A percentile compares a stretch with the other conserved stretches of the same genome.
phyloP scores from a whole-genome alignment of 73 alveolate species.

The Tetrahymena malaccensis region DNA sequence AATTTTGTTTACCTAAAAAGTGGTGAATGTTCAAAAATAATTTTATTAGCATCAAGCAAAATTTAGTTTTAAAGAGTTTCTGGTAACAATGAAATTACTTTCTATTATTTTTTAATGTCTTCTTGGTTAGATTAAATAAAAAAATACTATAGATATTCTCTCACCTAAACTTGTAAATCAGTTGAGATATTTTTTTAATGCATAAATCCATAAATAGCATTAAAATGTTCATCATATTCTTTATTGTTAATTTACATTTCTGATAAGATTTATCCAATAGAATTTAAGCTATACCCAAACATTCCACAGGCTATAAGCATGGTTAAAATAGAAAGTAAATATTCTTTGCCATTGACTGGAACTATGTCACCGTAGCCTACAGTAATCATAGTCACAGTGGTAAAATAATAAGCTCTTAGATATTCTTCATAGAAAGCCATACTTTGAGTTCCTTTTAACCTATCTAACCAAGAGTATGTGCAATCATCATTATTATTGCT shows the following conservation, averaged over 20 bases:
- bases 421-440: neutral
- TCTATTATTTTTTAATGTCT: slow-evolving; percentile 3
- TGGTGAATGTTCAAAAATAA: neutral
- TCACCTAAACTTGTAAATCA: too few species aligned
- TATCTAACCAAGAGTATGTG: neutral
- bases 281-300: slow-evolving; percentile 40
- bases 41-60: neutral
- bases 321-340: slow-evolving; percentile 20
- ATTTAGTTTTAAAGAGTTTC: slow-evolving; percentile 5
- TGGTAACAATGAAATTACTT: slow-evolving; percentile 13
- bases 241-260: neutral
- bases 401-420: slow-evolving; percentile 44
- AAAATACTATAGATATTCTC: too few species aligned
- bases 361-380: slow-evolving; percentile 71
- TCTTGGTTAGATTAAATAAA: slow-evolving; percentile 17
- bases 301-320: slow-evolving; percentile 55
- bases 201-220: too few species aligned
- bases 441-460: neutral
- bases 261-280: slow-evolving; percentile 44
- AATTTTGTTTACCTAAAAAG: neutral
- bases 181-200: too few species aligned
- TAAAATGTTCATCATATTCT: neutral
- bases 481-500: neutral
- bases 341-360: slow-evolving; percentile 44
- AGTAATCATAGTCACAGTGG: slow-evolving; percentile 51